These are phyloP conservation scores for Ceratobasidium sp. DNA, from an alignment of 1,284 basidiomycete species.

Conservation along the genomic window DNA sequence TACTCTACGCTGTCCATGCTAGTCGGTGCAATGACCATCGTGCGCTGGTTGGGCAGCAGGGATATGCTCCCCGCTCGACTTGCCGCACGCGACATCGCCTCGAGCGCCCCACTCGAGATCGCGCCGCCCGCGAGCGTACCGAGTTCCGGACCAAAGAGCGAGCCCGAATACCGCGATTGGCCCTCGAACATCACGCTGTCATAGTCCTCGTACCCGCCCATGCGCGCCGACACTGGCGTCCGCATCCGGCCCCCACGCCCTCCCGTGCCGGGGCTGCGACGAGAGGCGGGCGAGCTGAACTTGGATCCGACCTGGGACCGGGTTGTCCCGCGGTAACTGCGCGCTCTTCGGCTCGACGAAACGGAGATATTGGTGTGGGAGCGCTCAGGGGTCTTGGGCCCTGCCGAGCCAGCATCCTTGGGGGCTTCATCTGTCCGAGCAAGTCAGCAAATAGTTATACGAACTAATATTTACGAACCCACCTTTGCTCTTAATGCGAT, in stretches of 20 bases:
- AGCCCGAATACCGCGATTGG: slow-evolving; percentile 13
- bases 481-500: neutral
- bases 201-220: slow-evolving; percentile 16
- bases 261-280: slow-evolving; percentile 5
- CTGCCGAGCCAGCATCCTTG: neutral
- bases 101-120: slow-evolving; percentile 20
- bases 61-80: slow-evolving; percentile 10
- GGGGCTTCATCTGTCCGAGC: neutral
- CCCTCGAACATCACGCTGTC: slow-evolving; percentile 39
- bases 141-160: slow-evolving; percentile 23
- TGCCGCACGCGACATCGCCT: slow-evolving; percentile 31
- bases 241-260: slow-evolving; percentile 27
- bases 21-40: slow-evolving; percentile 12
- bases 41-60: neutral
- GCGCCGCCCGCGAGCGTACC: slow-evolving; percentile 1
- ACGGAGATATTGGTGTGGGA: neutral
- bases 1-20: slow-evolving; percentile 27
- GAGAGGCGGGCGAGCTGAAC: slow-evolving; percentile 4
- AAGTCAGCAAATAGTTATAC: neutral
- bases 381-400: slow-evolving; percentile 17
- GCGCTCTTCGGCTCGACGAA: neutral
- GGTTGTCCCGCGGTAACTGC: slow-evolving; percentile 18
- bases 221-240: slow-evolving; percentile 11
- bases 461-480: neutral
- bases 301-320: slow-evolving; percentile 23